These are phyloP conservation scores for Tulasnella sp. DNA, from an alignment of 768 basidiomycete genomes.

Conservation along the genomic window DNA sequence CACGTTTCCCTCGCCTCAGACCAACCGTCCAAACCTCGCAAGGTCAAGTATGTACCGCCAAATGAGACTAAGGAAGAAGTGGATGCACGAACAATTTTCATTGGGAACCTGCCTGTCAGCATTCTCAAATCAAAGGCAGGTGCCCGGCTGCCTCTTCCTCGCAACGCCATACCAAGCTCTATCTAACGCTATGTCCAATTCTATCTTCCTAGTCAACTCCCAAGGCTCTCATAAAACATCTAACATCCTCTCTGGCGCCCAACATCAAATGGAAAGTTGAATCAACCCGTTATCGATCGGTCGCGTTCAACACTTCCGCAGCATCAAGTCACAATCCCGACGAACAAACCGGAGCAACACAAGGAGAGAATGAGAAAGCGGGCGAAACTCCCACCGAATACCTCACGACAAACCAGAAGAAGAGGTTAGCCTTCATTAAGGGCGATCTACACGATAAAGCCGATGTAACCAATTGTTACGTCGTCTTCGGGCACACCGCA, in stretches of 20 bases:
- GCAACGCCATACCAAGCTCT: neutral
- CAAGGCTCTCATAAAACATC: constrained; percentile 60
- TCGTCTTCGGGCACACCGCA: constrained; percentile 87
- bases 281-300: constrained; percentile 85
- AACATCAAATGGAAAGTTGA: constrained; percentile 66
- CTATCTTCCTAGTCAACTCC: constrained; percentile 45
- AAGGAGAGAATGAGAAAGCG: constrained; percentile 32
- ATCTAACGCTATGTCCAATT: no score
- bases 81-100: constrained; percentile 78
- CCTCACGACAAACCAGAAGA: constrained; percentile 77
- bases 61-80: constrained; percentile 66
- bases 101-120: constrained; percentile 77
- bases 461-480: constrained; percentile 73
- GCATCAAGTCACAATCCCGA: constrained; percentile 39
- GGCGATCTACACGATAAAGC: constrained; percentile 76
- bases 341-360: neutral
- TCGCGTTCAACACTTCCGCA: constrained; percentile 81
- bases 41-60: constrained; percentile 42
- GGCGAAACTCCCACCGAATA: constrained; percentile 38
- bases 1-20: no score
- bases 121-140: constrained; percentile 67
- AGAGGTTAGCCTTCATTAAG: constrained; percentile 89
- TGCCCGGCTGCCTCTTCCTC: neutral
- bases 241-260: constrained; percentile 58
- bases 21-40: no score